These are phyloP conservation scores for Primulina eburnea DNA, from an alignment of 257 asterid genomes.

Conservation along the genomic window DNA sequence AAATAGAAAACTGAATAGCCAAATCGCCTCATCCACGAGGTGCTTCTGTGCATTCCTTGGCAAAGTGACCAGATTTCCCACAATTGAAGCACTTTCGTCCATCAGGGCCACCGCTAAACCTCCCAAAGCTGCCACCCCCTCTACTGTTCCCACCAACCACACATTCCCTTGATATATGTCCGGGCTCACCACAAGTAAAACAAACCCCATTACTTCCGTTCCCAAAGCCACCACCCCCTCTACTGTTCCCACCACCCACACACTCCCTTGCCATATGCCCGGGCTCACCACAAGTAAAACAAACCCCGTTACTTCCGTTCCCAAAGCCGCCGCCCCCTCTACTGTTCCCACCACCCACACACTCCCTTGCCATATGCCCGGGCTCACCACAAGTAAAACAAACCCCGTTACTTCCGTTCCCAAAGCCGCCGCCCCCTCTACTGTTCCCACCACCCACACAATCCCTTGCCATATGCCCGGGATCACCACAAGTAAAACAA, in stretches of 20 bases:
- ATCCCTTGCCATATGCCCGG: slow-evolving; percentile 60
- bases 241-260: slow-evolving; percentile 31
- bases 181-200: slow-evolving; percentile 57
- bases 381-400: slow-evolving; percentile 64
- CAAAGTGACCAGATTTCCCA: not conserved
- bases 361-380: slow-evolving; percentile 65
- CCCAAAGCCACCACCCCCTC: slow-evolving; percentile 26
- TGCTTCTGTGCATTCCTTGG: not conserved
- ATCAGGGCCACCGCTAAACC: not conserved
- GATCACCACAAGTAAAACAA: slow-evolving; percentile 65
- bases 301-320: slow-evolving; percentile 37
- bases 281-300: slow-evolving; percentile 59
- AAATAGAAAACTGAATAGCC: not conserved
- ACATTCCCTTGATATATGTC: slow-evolving; percentile 65
- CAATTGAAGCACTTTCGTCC: slow-evolving; percentile 23
- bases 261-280: slow-evolving; percentile 70
- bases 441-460: slow-evolving; percentile 39
- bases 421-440: slow-evolving; percentile 28
- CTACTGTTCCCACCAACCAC: slow-evolving; percentile 33
- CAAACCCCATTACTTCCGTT: slow-evolving; percentile 46
- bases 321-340: slow-evolving; percentile 30
- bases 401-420: slow-evolving; percentile 35
- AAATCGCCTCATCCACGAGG: not conserved
- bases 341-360: slow-evolving; percentile 35
- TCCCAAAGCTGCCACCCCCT: slow-evolving; percentile 24